Conservation (phyloP, 2,329 filamentous ascomycete species). For the Leptographium galeiforme region DNA sequence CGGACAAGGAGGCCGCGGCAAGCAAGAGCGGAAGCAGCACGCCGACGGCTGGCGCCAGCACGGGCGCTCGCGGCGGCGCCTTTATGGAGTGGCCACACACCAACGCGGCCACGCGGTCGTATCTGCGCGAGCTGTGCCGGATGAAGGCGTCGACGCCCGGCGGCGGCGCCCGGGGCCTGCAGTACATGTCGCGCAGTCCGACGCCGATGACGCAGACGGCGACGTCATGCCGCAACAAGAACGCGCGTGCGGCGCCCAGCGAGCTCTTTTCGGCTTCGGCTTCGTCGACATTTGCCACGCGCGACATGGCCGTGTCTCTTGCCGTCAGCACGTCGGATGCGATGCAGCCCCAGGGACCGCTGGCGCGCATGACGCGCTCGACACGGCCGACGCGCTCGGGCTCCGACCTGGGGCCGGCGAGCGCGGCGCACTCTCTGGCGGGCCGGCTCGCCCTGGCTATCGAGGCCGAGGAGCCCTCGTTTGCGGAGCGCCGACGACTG, state of each 20-base stretch:
- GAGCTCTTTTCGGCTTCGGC: slow-evolving; percentile 22
- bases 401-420: background rate
- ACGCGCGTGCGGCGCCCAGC: background rate
- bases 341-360: slow-evolving; percentile 49
- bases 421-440: background rate
- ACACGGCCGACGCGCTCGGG: background rate
- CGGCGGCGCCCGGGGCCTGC: slow-evolving; percentile 26
- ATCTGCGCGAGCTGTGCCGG: slow-evolving; percentile 50
- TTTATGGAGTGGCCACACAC: slow-evolving; percentile 53
- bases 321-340: slow-evolving; percentile 48
- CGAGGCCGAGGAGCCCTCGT: slow-evolving; percentile 14
- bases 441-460: slow-evolving; percentile 6
- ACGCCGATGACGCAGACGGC: slow-evolving; percentile 38
- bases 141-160: slow-evolving; percentile 31
- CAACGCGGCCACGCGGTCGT: slow-evolving; percentile 45
- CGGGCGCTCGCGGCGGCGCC: slow-evolving; percentile 18
- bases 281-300: slow-evolving; percentile 39
- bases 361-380: slow-evolving; percentile 44
- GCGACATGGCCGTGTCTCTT: slow-evolving; percentile 51
- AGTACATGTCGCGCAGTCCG: slow-evolving; percentile 37
- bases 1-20: background rate
- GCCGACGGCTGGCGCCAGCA: slow-evolving; percentile 29
- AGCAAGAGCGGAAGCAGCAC: slow-evolving; percentile 40
- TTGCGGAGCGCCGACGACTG: slow-evolving; percentile 24
- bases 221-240: background rate